These are phyloP conservation scores for Zhuliangozyma blackwelliae DNA, from an alignment of 1,139 yeast genomes.

Conservation along the genomic window DNA sequence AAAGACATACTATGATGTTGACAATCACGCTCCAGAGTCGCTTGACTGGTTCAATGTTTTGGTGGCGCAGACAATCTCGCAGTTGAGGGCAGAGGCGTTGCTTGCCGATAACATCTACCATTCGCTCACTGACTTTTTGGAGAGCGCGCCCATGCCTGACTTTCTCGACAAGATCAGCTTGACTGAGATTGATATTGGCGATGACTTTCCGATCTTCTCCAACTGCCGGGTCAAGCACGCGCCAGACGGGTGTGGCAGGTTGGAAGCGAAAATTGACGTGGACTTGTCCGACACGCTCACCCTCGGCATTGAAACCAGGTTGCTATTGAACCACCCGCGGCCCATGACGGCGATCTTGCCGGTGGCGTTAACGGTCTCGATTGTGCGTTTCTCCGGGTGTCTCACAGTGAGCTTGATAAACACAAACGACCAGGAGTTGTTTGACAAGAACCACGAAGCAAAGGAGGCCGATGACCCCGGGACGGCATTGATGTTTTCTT, in stretches of 20 bases:
- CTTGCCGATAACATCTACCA: constrained; percentile 79
- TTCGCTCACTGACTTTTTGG: constrained; percentile 57
- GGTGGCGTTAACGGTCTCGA: constrained; percentile 75
- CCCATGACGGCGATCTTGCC: constrained; percentile 85
- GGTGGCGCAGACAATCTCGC: constrained; percentile 85
- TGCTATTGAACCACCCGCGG: constrained; percentile 80
- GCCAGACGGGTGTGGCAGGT: constrained; percentile 44
- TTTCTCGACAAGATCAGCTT: constrained; percentile 74
- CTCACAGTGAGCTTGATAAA: constrained; percentile 73
- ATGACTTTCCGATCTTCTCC: constrained; percentile 91
- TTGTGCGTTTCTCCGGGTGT: constrained; percentile 91
- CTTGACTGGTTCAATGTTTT: constrained; percentile 96
- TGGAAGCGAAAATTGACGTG: constrained; percentile 92
- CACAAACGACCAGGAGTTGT: constrained; percentile 38
- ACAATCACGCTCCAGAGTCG: constrained; percentile 82
- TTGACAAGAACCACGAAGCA: constrained; percentile 6
- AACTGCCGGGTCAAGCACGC: constrained; percentile 79
- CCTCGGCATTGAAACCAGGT: constrained; percentile 79
- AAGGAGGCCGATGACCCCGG: constrained; percentile 26
- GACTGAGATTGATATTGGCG: constrained; percentile 89
- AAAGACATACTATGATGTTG: constrained; percentile 88
- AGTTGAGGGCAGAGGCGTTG: constrained; percentile 81
- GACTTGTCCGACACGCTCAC: constrained; percentile 88
- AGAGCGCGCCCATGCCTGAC: constrained; percentile 60
- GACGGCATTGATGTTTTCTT: constrained; percentile 80